phyloP scores from a whole-genome alignment of 345 rosid species.

The Camelina neglecta region DNA sequence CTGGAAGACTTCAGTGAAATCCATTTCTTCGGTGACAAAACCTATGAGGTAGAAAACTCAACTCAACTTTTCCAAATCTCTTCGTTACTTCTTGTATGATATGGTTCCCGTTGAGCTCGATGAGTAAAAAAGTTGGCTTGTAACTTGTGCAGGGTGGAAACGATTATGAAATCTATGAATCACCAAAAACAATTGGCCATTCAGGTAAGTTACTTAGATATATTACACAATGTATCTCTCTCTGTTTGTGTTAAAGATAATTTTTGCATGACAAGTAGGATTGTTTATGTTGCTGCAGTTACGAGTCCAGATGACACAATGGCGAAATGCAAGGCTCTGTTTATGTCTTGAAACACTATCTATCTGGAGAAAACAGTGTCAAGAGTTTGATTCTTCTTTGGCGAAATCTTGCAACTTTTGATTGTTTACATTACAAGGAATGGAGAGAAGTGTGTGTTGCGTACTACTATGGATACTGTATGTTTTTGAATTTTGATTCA shows the following conservation, averaged over 20 bases:
- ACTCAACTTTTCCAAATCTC: not conserved
- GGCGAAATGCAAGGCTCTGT: conserved; percentile 48
- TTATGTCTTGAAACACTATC: conserved; percentile 42
- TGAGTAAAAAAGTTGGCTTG: not conserved
- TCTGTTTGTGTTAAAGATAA: not conserved
- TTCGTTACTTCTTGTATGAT: not conserved
- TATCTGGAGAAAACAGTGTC: conserved; percentile 16
- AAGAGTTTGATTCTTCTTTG: conserved; percentile 29
- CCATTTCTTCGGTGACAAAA: conserved; percentile 99
- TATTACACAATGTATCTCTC: not conserved
- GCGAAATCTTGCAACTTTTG: conserved; percentile 27
- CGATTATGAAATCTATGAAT: conserved; percentile 85
- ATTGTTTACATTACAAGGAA: conserved; percentile 37
- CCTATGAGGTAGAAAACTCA: conserved; percentile 68
- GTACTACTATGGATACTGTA: not conserved
- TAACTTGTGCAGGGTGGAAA: conserved; percentile 81
- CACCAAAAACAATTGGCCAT: conserved; percentile 84
- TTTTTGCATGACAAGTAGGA: conserved; percentile 5
- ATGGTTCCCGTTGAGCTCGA: conserved; percentile 4
- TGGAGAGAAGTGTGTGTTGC: conserved; percentile 9
- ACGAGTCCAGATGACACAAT: conserved; percentile 78
- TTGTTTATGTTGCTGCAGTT: conserved; percentile 57
- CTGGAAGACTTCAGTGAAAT: conserved; percentile 79
- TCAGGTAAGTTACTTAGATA: conserved; percentile 62
- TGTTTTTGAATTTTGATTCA: conserved; percentile 34